phyloP scores from a whole-genome alignment of 1,284 basidiomycete species.

The Irpex sp. region DNA sequence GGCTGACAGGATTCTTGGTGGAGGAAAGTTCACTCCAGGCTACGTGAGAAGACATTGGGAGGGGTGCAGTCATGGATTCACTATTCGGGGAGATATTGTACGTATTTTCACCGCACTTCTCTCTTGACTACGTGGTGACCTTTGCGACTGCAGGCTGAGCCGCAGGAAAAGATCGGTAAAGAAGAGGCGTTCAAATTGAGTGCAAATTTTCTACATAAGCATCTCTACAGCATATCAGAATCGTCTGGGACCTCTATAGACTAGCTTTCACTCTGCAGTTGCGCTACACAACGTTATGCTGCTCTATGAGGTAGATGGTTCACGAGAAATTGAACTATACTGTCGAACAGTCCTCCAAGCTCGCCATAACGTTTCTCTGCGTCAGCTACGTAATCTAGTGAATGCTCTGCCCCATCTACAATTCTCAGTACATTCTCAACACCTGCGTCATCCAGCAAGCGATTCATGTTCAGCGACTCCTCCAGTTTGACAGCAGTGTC shows the following conservation, averaged over 20 bases:
- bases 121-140: not conserved
- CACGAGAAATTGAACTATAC: constrained; percentile 28
- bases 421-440: constrained; percentile 35
- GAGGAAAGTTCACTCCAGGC: constrained; percentile 40
- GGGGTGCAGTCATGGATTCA: constrained; percentile 50
- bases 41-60: constrained; percentile 40
- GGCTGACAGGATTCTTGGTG: constrained; percentile 53
- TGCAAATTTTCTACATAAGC: constrained; percentile 23
- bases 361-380: constrained; percentile 32
- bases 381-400: constrained; percentile 44
- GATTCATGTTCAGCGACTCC: constrained; percentile 42
- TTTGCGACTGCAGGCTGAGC: constrained; percentile 17
- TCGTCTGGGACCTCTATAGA: no score
- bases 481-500: constrained; percentile 47
- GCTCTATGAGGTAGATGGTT: not conserved
- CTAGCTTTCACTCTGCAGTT: not conserved
- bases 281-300: not conserved
- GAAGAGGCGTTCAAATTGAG: constrained; percentile 27
- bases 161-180: constrained; percentile 25
- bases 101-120: constrained; percentile 3
- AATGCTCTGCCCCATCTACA: constrained; percentile 47
- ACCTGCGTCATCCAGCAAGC: constrained; percentile 31
- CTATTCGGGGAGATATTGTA: constrained; percentile 32
- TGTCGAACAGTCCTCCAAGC: constrained; percentile 29
- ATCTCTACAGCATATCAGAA: constrained; percentile 12